Percentiles rank a stretch among this genome's conserved stretches.
phyloP scores from a whole-genome alignment of 331 rosid genomes.

The Prunus yedoensis region DNA sequence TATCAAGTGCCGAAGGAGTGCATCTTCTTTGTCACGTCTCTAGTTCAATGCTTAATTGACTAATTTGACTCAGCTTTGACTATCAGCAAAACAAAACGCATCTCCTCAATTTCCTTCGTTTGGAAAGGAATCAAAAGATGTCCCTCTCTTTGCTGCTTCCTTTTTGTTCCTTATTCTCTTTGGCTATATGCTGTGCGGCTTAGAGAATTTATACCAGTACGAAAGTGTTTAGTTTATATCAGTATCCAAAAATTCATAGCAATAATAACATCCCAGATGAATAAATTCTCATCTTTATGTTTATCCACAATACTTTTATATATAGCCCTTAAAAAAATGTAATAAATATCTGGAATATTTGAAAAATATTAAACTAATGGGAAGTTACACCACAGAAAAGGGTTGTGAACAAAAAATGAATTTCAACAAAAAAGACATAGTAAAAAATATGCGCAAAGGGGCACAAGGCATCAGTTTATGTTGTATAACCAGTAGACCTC shows the following conservation, averaged over 20 bases:
- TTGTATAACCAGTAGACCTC: not conserved
- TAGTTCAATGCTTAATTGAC: constrained; percentile 96
- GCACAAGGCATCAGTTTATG: not conserved
- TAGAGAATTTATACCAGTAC: not conserved
- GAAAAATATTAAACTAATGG: not conserved
- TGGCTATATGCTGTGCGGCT: not conserved
- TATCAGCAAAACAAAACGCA: constrained; percentile 71
- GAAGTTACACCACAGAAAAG: not conserved
- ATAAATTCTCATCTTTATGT: not conserved
- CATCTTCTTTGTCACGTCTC: constrained; percentile 37
- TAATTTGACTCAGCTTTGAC: constrained; percentile 95
- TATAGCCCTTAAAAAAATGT: no score
- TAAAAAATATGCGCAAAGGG: not conserved
- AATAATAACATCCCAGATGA: no score
- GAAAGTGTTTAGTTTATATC: no score
- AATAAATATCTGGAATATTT: not conserved
- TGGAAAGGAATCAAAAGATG: not conserved
- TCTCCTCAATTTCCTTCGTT: not conserved
- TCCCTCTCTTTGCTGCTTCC: not conserved
- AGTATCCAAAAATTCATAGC: no score
- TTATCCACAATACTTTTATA: not conserved
- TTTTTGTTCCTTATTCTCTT: not conserved
- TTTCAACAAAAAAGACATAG: not conserved
- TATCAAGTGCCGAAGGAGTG: not conserved
- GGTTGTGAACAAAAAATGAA: not conserved